Conservation (phyloP, 2,329 filamentous ascomycete genomes). For the Cercospora zeina region DNA sequence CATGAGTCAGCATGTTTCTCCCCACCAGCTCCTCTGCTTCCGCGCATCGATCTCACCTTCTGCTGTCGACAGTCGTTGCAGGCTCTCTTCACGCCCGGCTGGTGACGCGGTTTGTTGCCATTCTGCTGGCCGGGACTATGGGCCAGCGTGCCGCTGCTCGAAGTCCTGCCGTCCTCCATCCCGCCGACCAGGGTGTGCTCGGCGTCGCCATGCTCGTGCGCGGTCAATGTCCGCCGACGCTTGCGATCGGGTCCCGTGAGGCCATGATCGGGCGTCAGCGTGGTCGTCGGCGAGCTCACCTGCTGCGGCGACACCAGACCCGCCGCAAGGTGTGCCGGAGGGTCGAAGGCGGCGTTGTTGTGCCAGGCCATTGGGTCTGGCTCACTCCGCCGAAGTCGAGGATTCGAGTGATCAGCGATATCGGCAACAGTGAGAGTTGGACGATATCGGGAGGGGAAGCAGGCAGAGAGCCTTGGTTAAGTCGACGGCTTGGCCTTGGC, state of each 20-base stretch:
- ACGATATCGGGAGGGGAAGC: constrained; percentile 21
- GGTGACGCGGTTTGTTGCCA: constrained; percentile 34
- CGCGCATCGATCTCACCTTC: constrained; percentile 59
- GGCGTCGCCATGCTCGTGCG: constrained; percentile 22
- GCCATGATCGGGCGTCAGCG: constrained; percentile 17
- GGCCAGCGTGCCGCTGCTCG: constrained; percentile 25
- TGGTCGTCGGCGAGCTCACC: constrained; percentile 23
- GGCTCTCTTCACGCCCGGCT: constrained; percentile 66
- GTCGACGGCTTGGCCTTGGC: background rate
- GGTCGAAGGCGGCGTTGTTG: constrained; percentile 30
- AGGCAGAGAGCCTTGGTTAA: background rate
- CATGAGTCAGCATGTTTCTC: constrained; percentile 13
- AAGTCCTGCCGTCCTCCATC: constrained; percentile 25
- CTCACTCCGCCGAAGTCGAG: constrained; percentile 13
- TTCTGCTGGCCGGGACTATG: constrained; percentile 26
- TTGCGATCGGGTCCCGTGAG: constrained; percentile 23
- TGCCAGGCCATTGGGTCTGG: constrained; percentile 32
- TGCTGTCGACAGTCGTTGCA: constrained; percentile 85
- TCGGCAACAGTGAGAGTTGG: constrained; percentile 4
- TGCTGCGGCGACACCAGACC: constrained; percentile 27
- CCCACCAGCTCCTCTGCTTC: constrained; percentile 1
- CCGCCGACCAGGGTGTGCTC: constrained; percentile 23
- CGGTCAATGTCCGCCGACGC: constrained; percentile 28
- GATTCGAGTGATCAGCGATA: constrained; percentile 11
- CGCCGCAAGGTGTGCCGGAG: constrained; percentile 18